These are phyloP conservation scores for Conticribra guillardii DNA, from an alignment of 108 stramenopile species.

Conservation along the genomic window DNA sequence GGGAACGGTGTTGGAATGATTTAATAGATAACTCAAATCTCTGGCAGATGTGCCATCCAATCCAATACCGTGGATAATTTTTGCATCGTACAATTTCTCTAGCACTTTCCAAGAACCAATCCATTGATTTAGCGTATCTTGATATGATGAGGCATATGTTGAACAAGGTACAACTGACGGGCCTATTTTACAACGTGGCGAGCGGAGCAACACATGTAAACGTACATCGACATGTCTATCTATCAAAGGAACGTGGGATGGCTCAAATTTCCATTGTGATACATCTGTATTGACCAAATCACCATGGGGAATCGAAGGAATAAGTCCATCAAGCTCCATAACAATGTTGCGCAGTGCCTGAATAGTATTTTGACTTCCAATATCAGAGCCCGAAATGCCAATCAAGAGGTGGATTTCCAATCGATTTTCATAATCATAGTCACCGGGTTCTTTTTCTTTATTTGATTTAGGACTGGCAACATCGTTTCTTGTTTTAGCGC, in stretches of 20 bases:
- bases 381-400: conserved; percentile 20
- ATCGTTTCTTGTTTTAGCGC: not conserved
- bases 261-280: not conserved
- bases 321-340: conserved; percentile 39
- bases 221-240: conserved; percentile 39
- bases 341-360: conserved; percentile 23
- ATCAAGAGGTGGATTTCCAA: conserved; percentile 42
- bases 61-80: conserved; percentile 38
- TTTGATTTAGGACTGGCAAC: conserved; percentile 6
- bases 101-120: conserved; percentile 28
- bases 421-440: conserved; percentile 43
- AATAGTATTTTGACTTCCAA: conserved; percentile 31
- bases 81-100: conserved; percentile 30
- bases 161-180: conserved; percentile 22
- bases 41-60: conserved; percentile 15
- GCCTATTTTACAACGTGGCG: conserved; percentile 12
- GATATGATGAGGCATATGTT: not conserved
- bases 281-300: conserved; percentile 17
- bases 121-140: conserved; percentile 21
- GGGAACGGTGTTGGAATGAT: conserved; percentile 21
- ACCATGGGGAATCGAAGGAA: conserved; percentile 28
- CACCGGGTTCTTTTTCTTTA: not conserved
- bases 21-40: conserved; percentile 29
- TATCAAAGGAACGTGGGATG: conserved; percentile 6
- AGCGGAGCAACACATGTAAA: conserved; percentile 35